phyloP scores from a whole-genome alignment of 176 grass and related monocot genomes.

The Aegilops speltoides region DNA sequence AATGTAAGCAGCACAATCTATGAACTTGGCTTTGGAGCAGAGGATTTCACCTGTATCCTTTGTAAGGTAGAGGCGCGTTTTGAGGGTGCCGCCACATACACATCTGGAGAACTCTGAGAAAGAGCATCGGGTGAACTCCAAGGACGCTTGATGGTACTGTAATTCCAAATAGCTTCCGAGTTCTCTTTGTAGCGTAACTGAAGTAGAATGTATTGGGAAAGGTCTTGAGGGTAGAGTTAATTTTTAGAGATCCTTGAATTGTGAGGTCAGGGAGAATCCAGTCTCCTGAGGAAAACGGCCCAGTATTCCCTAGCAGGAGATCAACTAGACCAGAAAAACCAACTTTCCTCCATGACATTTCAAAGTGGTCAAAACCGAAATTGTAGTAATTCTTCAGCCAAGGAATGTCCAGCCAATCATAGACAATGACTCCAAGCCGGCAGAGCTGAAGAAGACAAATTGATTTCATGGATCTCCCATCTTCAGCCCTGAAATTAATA shows the following conservation, averaged over 20 bases:
- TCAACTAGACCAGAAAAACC: conserved; percentile 72
- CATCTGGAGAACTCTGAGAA: conserved; percentile 97
- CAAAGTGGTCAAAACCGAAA: conserved; percentile 95
- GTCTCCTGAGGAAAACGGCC: conserved; percentile 82
- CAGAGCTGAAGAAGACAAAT: conserved; percentile 88
- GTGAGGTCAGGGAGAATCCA: conserved; percentile 98
- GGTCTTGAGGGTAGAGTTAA: conserved; percentile 62
- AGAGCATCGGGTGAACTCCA: conserved; percentile 92
- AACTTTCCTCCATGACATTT: conserved; percentile 79
- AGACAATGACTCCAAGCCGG: conserved; percentile 81
- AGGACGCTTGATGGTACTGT: conserved; percentile 86
- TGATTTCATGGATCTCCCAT: conserved; percentile 78
- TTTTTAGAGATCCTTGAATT: conserved; percentile 74
- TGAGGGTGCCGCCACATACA: conserved; percentile 79
- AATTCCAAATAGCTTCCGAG: conserved; percentile 71
- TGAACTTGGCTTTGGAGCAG: neutral
- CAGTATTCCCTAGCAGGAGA: conserved; percentile 69
- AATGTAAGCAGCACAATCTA: neutral
- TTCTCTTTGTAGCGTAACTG: conserved; percentile 97
- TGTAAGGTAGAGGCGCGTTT: conserved; percentile 68
- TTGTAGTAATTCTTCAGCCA: conserved; percentile 98
- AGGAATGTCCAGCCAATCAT: conserved; percentile 89
- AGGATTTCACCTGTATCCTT: conserved; percentile 82
- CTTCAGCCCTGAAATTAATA: conserved; percentile 69
- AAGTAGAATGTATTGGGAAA: conserved; percentile 97